Conservation (phyloP, 2,329 filamentous ascomycete genomes). For the Aspergillus clavatus region DNA sequence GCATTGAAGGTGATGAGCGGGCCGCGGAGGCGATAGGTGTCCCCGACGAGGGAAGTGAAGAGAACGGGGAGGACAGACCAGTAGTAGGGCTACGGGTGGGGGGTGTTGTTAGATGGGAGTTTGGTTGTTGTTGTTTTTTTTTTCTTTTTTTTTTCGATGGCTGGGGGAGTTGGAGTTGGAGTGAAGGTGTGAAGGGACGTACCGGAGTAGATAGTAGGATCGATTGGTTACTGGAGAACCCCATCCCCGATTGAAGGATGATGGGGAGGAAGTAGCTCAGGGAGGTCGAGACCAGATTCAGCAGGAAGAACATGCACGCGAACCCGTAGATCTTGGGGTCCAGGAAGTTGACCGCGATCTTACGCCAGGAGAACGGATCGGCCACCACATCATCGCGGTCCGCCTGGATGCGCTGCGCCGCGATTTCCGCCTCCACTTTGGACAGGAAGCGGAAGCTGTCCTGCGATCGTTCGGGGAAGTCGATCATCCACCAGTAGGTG, state of each 20-base stretch:
- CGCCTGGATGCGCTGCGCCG: conserved; percentile 53
- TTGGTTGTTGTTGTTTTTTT: no score
- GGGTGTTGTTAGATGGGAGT: background rate
- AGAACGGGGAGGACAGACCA: conserved; percentile 62
- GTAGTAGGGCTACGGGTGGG: conserved; percentile 52
- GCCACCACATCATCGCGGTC: conserved; percentile 58
- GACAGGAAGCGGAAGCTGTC: conserved; percentile 56
- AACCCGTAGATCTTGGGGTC: conserved; percentile 63
- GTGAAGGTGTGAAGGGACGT: conserved; percentile 7
- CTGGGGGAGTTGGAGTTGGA: background rate
- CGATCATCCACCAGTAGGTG: conserved; percentile 67
- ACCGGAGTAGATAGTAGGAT: conserved; percentile 60
- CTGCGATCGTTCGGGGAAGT: conserved; percentile 61
- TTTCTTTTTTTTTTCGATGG: no score
- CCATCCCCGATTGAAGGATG: conserved; percentile 51
- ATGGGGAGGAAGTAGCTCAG: conserved; percentile 64
- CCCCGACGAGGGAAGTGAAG: conserved; percentile 58
- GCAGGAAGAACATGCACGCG: conserved; percentile 59
- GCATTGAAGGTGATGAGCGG: conserved; percentile 64
- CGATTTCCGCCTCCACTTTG: conserved; percentile 52
- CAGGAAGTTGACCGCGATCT: conserved; percentile 52
- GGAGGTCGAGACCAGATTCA: conserved; percentile 62
- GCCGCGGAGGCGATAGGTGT: conserved; percentile 56
- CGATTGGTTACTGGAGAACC: conserved; percentile 48
- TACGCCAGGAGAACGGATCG: conserved; percentile 53